Evolutionary conservation across 805 yeast genomes (phyloP), one percentile per base, ranked within the genome.

Genomic region (Kodamaea laetipori): DNA sequence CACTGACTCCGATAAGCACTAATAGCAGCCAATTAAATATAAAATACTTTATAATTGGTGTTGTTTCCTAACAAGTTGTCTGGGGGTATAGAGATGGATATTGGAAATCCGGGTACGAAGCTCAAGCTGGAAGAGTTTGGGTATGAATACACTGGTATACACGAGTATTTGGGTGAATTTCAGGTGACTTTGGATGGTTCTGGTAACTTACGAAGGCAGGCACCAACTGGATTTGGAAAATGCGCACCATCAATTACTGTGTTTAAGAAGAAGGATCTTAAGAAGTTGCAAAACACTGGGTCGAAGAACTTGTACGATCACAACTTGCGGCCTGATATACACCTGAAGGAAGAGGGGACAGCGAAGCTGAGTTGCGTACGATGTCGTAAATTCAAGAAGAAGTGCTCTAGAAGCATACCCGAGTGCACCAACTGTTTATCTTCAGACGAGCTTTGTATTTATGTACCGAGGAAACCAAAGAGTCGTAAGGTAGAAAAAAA

Each of bases 331-430:
- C 51, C 60, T 4, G 58, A 57, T 35, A 39, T 55, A 13, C 62
- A 55, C 31, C 25, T 39, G n/a, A 41, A 47, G 8, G 57, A 56
- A 41, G 45, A 45, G n/a, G 41, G 54, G 23, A 55, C 49, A 43
- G 52, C 67, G 0, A 56, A 56, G 24, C 49, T 53, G 17, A 61
- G 65, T 46, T 64, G 69, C 39, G 42, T 56, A 15, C 52, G 68
- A n/a, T 64, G 69, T 43, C 60, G 66, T 9, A 55, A 58, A 36
- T 58, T 52, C 42, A 63, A 63, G 40, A 59, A 60, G 45, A 63
- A 56, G 41, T 64, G 69, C 47, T 54, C 66, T 5, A 49, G 69
- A 16, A 52, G 48, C 12, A 47, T 62, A 4, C 69, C 69, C 3
- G 69, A 64, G 41, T 64, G 69, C 42, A 39, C 52, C 18, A 60